A percentile compares a stretch with the other conserved stretches of the same genome.
Conservation (phyloP, 768 basidiomycete genomes). For the Russula dissimulans region DNA sequence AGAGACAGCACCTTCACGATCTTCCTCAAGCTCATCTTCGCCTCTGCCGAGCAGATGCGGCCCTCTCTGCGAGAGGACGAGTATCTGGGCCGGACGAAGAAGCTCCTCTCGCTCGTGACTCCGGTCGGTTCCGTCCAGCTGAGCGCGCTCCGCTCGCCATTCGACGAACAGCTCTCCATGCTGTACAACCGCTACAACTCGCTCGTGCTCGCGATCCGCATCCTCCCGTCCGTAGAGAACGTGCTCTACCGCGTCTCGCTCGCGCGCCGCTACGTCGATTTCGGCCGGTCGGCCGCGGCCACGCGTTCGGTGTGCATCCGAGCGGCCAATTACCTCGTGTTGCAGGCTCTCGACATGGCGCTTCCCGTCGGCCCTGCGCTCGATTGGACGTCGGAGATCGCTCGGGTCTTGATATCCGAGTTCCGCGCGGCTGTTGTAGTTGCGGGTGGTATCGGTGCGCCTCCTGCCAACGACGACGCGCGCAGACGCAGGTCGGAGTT, state of each 20-base stretch:
- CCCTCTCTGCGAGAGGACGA: conserved; percentile 22
- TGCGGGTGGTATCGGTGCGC: neutral
- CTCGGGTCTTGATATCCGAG: conserved; percentile 45
- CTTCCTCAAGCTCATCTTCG: conserved; percentile 75
- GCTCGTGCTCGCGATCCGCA: conserved; percentile 56
- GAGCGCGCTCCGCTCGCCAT: conserved; percentile 42
- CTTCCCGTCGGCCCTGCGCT: conserved; percentile 44
- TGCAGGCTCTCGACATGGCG: conserved; percentile 46
- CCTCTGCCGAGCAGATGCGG: conserved; percentile 38
- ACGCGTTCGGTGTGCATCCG: conserved; percentile 67
- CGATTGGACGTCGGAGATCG: conserved; percentile 58
- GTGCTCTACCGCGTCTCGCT: conserved; percentile 48
- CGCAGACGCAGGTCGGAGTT: conserved; percentile 18
- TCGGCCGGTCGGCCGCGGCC: conserved; percentile 51
- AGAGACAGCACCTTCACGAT: conserved; percentile 68
- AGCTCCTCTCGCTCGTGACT: conserved; percentile 60
- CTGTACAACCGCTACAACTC: conserved; percentile 77
- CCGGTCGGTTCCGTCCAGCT: conserved; percentile 66
- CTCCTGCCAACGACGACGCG: neutral
- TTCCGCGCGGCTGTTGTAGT: conserved; percentile 26
- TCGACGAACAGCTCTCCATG: conserved; percentile 52
- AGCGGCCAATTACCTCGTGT: conserved; percentile 61
- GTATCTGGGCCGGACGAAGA: conserved; percentile 42
- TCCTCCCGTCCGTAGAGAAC: conserved; percentile 45
- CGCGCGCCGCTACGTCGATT: conserved; percentile 57